Evolutionary conservation across 1,284 basidiomycete species (phyloP), one percentile per base, ranked within the genome.

Genomic region (Tetrapyrgos nigripes): DNA sequence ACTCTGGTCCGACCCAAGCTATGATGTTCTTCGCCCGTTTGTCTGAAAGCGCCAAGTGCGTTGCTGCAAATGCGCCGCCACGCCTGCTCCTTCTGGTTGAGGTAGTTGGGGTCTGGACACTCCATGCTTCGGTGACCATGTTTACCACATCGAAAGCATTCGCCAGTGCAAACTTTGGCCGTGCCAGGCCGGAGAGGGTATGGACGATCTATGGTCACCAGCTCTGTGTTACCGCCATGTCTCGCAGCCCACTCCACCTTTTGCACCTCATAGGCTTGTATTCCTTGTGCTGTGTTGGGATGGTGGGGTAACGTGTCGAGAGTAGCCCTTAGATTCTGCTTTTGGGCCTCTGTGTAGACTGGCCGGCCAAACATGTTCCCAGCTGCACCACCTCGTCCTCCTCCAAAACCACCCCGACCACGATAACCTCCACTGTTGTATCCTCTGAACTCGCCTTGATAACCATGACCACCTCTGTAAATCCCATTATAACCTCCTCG

Each of bases 141-240:
- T 6, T n/a, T 28, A 4, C 50, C 57, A 29, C 57, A 58, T 17
- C 31, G 21, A n/a, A 37, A 58, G 44, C 57, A 58, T 31, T 58
- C 51, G 3, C 50, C 51, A 1, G 28, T 10, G 1, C 31, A 5
- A 2, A 48, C 29, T 40, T 21, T 4, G 4, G 3, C 14, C 13
- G 45, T 53, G 1, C 57, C 57, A 6, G 57, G 57, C 13, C 13
- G 28, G 21, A 58, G 9, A 0, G 51, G 57, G 14, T 35, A 27
- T 14, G 29, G 21, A 3, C 23, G 47, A 2, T 1, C 35, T 2
- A 19, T 17, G 6, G 17, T 19, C 1, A 35, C 44, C 19, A 4
- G 5, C 24, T 3, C 47, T 13, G 5, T 29, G 19, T 24, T 6
- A 1, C 23, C 2, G 3, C 11, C 26, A 53, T 9, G 2, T 13